Conservation (phyloP, 306 rosid species). For the Medicago truncatula region DNA sequence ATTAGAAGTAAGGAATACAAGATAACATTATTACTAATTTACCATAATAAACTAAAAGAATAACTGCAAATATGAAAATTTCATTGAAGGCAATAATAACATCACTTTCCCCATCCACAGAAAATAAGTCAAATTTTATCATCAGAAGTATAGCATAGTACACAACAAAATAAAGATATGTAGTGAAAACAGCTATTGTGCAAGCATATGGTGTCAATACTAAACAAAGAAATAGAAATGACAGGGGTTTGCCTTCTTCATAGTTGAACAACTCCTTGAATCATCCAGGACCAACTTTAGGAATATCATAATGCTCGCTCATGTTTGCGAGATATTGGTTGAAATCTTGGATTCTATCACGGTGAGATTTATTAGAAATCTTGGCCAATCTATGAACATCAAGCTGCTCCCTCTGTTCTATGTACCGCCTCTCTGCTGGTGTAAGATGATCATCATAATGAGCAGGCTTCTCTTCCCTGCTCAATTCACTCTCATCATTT, state of each 20-base stretch:
- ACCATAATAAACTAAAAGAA: too few relatives aligned
- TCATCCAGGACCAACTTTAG: conserved; percentile 96
- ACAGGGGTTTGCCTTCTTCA: conserved; percentile 24
- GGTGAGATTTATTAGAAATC: conserved; percentile 88
- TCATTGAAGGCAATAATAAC: neutral
- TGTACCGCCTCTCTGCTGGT: conserved; percentile 88
- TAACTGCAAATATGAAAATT: neutral
- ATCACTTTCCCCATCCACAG: neutral
- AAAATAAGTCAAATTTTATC: conserved; percentile 14
- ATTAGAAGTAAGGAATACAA: too few relatives aligned
- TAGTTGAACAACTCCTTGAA: neutral
- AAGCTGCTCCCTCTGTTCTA: conserved; percentile 86
- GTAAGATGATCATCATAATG: conserved; percentile 79
- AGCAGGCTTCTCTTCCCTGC: conserved; percentile 61
- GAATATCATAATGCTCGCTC: conserved; percentile 99
- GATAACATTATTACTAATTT: too few relatives aligned
- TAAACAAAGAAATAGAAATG: conserved; percentile 36
- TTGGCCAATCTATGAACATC: conserved; percentile 84
- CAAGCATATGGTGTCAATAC: neutral
- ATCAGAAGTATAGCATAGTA: conserved; percentile 22
- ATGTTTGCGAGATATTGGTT: conserved; percentile 95
- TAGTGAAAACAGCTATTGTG: conserved; percentile 26
- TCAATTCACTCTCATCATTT: conserved; percentile 48
- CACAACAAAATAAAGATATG: conserved; percentile 3
- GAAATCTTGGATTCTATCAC: conserved; percentile 95